These are phyloP conservation scores for Blastobotrys ciferrii DNA, from an alignment of 1,139 yeast species.

Conservation along the genomic window DNA sequence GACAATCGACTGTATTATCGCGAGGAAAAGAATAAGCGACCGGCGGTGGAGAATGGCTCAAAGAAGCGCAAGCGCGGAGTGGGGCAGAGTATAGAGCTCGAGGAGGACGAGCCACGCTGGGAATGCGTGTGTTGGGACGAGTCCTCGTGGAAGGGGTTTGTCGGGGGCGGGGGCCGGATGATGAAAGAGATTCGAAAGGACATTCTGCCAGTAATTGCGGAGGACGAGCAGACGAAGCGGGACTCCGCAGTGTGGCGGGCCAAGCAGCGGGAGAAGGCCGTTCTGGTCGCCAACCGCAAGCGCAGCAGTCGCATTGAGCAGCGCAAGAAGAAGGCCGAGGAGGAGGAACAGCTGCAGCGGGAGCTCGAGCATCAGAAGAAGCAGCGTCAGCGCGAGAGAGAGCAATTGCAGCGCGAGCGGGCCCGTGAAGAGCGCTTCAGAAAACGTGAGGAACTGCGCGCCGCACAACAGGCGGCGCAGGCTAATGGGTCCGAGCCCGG, in stretches of 20 bases:
- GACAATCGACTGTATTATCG: constrained; percentile 36
- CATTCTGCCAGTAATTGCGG: constrained; percentile 34
- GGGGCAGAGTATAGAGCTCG: constrained; percentile 19
- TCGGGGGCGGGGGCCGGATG: constrained; percentile 24
- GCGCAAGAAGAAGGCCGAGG: constrained; percentile 23
- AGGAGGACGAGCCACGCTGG: constrained; percentile 33
- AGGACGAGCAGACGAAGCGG: constrained; percentile 29
- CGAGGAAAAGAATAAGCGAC: constrained; percentile 15
- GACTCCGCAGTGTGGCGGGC: constrained; percentile 28
- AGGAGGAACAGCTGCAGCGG: constrained; percentile 22
- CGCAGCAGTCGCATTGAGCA: constrained; percentile 33
- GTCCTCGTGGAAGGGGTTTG: constrained; percentile 32
- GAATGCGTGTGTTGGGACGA: constrained; percentile 36
- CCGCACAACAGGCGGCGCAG: constrained; percentile 5
- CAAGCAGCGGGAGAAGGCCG: constrained; percentile 26
- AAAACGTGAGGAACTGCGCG: constrained; percentile 12
- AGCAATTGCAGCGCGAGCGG: constrained; percentile 13
- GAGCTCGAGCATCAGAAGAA: constrained; percentile 22
- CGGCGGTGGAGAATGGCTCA: constrained; percentile 9
- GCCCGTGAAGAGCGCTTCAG: constrained; percentile 16
- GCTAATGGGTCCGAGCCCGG: too few species aligned
- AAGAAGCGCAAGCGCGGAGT: constrained; percentile 12
- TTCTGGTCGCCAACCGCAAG: constrained; percentile 32
- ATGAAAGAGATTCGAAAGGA: constrained; percentile 20
- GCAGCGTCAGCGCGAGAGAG: constrained; percentile 18